Conservation (phyloP, 495 filamentous ascomycete species). For the Penicillium goetzii region DNA sequence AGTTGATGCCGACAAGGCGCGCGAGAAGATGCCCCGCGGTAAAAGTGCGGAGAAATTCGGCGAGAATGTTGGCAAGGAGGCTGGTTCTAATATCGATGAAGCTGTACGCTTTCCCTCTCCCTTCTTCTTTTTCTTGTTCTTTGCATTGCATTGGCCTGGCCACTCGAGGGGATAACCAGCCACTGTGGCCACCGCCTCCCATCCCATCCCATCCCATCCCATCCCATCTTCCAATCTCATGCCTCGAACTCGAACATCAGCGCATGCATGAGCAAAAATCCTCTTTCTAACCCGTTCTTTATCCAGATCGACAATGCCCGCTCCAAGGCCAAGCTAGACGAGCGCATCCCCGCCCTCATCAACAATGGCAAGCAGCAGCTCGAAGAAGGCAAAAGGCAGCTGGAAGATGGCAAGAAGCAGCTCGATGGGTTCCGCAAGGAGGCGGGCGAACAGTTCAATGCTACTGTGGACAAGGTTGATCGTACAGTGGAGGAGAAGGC, state of each 20-base stretch:
- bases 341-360: conserved; percentile 62
- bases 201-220: not conserved
- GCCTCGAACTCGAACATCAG: not conserved
- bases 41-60: conserved; percentile 55
- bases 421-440: conserved; percentile 63
- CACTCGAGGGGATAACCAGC: not conserved
- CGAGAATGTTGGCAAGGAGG: conserved; percentile 54
- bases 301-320: conserved; percentile 65
- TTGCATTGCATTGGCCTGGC: not conserved
- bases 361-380: conserved; percentile 2
- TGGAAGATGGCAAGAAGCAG: conserved; percentile 64
- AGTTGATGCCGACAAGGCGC: conserved; percentile 67
- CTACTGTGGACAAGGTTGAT: conserved; percentile 58
- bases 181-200: not conserved
- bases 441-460: conserved; percentile 54
- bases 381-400: not conserved
- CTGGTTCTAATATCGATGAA: conserved; percentile 58
- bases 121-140: not conserved
- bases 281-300: not conserved
- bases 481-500: conserved; percentile 76
- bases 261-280: too few relatives aligned
- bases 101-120: conserved; percentile 46
- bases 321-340: conserved; percentile 59
- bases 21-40: conserved; percentile 58
- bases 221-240: not conserved